phyloP scores from a whole-genome alignment of 1,284 basidiomycete species.

The Trametes hirsuta region DNA sequence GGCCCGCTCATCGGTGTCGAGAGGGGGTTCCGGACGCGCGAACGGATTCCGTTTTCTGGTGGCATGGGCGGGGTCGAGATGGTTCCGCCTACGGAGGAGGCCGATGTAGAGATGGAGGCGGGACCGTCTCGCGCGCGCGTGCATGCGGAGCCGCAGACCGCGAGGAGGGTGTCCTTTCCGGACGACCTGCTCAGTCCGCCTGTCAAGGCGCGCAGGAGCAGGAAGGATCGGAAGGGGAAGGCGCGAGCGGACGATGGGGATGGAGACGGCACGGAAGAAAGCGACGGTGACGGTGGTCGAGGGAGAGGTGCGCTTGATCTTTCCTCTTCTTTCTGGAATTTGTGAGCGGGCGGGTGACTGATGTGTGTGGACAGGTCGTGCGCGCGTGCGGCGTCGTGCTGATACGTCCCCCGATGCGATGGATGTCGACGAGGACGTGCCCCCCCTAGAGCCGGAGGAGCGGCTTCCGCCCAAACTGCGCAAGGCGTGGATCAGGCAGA shows the following conservation, averaged over 20 bases:
- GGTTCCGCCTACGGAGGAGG: constrained; percentile 27
- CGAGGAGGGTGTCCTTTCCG: constrained; percentile 20
- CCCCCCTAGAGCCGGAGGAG: constrained; percentile 36
- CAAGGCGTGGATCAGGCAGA: constrained; percentile 50
- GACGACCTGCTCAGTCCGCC: constrained; percentile 15
- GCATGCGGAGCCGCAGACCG: not conserved
- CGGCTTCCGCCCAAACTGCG: constrained; percentile 68
- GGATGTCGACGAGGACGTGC: constrained; percentile 22
- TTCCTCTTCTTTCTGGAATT: not conserved
- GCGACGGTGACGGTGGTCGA: not conserved
- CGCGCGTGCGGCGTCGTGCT: constrained; percentile 4
- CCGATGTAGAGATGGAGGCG: constrained; percentile 11
- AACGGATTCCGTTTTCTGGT: constrained; percentile 53
- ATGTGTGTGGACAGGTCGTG: not conserved
- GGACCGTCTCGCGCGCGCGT: constrained; percentile 20
- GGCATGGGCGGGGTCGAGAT: constrained; percentile 69
- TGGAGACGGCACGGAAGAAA: constrained; percentile 8
- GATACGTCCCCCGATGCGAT: constrained; percentile 7
- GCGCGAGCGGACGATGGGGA: constrained; percentile 28
- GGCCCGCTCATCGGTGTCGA: constrained; percentile 72
- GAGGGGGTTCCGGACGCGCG: constrained; percentile 67
- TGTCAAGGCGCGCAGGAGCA: constrained; percentile 12
- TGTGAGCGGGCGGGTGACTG: not conserved
- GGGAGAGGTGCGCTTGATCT: not conserved
- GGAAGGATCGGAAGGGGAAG: constrained; percentile 38